Base-by-base conservation (phyloP, 352 stramenopile genomes). In the Phytophthora sp. region DNA sequence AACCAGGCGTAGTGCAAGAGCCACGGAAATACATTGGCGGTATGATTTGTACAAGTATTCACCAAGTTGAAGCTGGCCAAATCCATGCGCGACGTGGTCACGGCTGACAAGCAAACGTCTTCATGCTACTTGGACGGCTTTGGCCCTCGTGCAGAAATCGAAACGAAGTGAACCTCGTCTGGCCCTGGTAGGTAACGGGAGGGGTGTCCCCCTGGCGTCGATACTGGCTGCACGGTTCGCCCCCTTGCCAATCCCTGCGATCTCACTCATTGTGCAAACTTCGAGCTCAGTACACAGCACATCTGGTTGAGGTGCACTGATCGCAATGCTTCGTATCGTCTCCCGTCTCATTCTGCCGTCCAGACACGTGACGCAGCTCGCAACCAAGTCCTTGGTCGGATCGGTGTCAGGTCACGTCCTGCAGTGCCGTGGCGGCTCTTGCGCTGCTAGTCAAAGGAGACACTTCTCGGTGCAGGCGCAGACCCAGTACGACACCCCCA, bases 381-480 rank as follows among this genome's bases (percentile, higher is more conserved):
- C 57, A 6, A 12, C 31, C 12, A 73, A 68, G 55, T 68, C 61
- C 1, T 63, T 65, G 31, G 52, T 42, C 21, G 55, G 39, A 20
- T 41, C 39, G 7, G 51, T 24, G 16, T 44, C 63, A 1, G 15
- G 39, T 20, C 67, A 79, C 45, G 41, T 33, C 7, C 27, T 53
- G n/a, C 45, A 39, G 26, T 53, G 45, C 27, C 27, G 29, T 13
- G 36, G 27, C 26, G 45, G 45, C 26, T 29, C 39, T 7, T 53
- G 45, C 52, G 33, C 38, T 20, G 18, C 29, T 15, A 65, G 47
- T 50, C 61, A 62, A 36, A 64, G 61, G 38, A 66, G 74, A 15
- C 18, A 36, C 23, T 78, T 82, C 54, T 73, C 67, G 18, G 74
- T 81, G 55, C 57, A 81, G 46, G 77, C 71, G n/a, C 77, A 86